Conservation (phyloP, 2,329 filamentous ascomycete species). For the Penicillium sp. region DNA sequence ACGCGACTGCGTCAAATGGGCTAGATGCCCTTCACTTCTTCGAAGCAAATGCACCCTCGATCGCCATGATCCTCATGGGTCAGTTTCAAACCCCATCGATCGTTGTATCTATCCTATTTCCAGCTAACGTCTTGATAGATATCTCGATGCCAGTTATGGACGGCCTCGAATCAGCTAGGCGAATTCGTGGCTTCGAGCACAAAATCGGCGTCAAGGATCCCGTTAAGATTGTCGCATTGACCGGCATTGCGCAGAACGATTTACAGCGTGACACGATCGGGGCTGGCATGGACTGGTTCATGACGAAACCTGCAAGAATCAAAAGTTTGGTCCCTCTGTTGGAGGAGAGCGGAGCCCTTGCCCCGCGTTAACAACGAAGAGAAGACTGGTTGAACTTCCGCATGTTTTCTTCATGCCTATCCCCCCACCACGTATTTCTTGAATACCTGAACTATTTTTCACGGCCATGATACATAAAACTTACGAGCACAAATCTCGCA, state of each 20-base stretch:
- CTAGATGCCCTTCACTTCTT: background rate
- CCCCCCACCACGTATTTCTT: no score
- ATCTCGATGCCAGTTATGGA: slow-evolving; percentile 45
- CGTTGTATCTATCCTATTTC: no score
- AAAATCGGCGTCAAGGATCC: slow-evolving; percentile 2
- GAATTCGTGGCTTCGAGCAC: slow-evolving; percentile 32
- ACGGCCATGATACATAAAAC: no score
- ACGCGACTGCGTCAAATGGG: background rate
- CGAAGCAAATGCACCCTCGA: background rate
- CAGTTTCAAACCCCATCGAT: background rate
- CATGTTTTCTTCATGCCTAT: no score
- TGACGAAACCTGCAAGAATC: slow-evolving; percentile 34
- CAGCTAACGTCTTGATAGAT: slow-evolving; percentile 25
- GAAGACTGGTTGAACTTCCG: no score
- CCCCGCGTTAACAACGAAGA: no score
- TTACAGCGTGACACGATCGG: slow-evolving; percentile 33
- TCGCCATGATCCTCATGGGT: background rate
- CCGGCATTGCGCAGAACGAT: slow-evolving; percentile 32
- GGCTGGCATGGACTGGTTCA: slow-evolving; percentile 35
- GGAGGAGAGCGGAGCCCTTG: no score
- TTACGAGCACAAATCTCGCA: no score
- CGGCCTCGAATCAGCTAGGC: slow-evolving; percentile 33
- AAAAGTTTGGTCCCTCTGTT: no score
- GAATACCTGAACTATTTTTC: no score
- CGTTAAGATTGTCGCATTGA: slow-evolving; percentile 30